Evolutionary conservation across 805 yeast genomes (phyloP).

Genomic region (Candida endomychidarum): DNA sequence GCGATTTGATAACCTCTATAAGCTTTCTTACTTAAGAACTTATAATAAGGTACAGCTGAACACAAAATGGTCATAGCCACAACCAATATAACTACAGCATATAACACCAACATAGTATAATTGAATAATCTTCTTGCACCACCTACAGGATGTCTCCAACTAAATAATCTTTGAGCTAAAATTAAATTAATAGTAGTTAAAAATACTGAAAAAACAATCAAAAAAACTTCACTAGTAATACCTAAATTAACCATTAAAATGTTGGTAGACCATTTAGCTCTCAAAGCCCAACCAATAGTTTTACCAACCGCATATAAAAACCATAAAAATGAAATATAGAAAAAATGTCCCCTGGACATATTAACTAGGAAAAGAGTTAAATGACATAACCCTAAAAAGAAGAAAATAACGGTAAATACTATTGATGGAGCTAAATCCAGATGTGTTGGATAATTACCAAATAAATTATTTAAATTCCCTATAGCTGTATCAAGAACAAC

Average conservation of each 20-base stretch:
- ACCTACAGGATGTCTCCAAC: slow-evolving; percentile 74
- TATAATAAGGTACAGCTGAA: slow-evolving; percentile 60
- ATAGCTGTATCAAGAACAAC: slow-evolving; percentile 35
- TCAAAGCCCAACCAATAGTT: slow-evolving; percentile 56
- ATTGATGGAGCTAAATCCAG: slow-evolving; percentile 60
- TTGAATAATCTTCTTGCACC: slow-evolving; percentile 56
- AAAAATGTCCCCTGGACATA: slow-evolving; percentile 55
- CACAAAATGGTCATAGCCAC: slow-evolving; percentile 65
- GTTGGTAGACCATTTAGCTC: slow-evolving; percentile 58
- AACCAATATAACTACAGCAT: slow-evolving; percentile 53
- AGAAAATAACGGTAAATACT: slow-evolving; percentile 53
- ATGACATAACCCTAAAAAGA: slow-evolving; percentile 47
- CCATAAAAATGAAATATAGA: slow-evolving; percentile 53
- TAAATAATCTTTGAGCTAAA: slow-evolving; percentile 69
- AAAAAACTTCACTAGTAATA: slow-evolving; percentile 54
- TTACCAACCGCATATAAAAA: slow-evolving; percentile 51
- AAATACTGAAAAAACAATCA: slow-evolving; percentile 54
- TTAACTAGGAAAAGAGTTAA: slow-evolving; percentile 49
- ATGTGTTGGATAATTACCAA: slow-evolving; percentile 61
- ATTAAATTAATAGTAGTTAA: slow-evolving; percentile 59
- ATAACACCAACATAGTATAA: slow-evolving; percentile 48
- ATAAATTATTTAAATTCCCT: slow-evolving; percentile 47
- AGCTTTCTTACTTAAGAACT: slow-evolving; percentile 43
- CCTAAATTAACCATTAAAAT: slow-evolving; percentile 47
- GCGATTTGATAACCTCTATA: slow-evolving; percentile 23